These are phyloP conservation scores for Albophoma yamanashiensis DNA, from an alignment of 2,329 filamentous ascomycete genomes.

Conservation along the genomic window DNA sequence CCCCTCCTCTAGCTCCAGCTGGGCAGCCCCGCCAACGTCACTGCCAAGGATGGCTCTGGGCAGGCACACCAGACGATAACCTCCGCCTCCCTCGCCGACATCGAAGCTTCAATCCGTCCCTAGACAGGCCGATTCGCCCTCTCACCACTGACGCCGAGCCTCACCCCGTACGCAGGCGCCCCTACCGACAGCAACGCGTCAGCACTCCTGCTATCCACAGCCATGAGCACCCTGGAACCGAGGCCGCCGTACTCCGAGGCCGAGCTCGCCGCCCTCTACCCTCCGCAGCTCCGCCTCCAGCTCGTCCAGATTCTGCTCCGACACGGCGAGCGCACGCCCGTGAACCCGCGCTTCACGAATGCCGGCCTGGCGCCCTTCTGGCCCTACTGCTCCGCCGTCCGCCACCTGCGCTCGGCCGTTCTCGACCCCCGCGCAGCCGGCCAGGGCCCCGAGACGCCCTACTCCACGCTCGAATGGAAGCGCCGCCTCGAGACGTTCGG, in stretches of 20 bases:
- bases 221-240: conserved; percentile 71
- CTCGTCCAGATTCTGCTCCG: conserved; percentile 81
- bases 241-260: conserved; percentile 67
- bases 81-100: not conserved
- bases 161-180: not conserved
- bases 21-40: not conserved
- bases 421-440: conserved; percentile 28
- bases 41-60: not conserved
- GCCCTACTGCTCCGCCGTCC: conserved; percentile 80
- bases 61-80: not conserved
- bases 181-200: not conserved
- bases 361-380: conserved; percentile 59
- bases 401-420: conserved; percentile 50
- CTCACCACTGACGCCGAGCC: not conserved
- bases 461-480: conserved; percentile 46
- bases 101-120: not conserved
- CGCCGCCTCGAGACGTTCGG: conserved; percentile 79
- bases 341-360: conserved; percentile 81
- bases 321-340: conserved; percentile 74
- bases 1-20: not conserved
- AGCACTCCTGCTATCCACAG: not conserved
- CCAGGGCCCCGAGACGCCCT: conserved; percentile 14
- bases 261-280: conserved; percentile 76
- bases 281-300: conserved; percentile 66
- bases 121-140: not conserved